A percentile compares a stretch with the other conserved stretches of the same genome.
phyloP scores from a whole-genome alignment of 2,329 filamentous ascomycete genomes.

The Aspergillus sp. region DNA sequence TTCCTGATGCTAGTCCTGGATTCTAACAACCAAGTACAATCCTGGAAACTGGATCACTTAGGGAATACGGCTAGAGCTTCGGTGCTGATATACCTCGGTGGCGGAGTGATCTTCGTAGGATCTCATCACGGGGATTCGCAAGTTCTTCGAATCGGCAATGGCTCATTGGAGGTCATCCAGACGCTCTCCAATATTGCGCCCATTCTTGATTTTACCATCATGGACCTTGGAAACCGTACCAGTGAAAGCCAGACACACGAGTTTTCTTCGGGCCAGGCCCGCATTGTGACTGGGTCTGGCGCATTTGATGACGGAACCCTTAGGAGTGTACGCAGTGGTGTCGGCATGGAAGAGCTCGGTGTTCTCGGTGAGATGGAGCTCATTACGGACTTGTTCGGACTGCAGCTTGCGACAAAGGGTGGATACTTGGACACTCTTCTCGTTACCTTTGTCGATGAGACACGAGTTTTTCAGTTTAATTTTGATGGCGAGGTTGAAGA shows the following conservation, averaged over 20 bases:
- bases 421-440: conserved; percentile 66
- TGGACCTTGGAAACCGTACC: conserved; percentile 89
- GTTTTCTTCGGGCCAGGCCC: conserved; percentile 91
- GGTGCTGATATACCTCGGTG: conserved; percentile 71
- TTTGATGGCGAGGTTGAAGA: conserved; percentile 80
- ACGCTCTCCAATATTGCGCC: conserved; percentile 83
- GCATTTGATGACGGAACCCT: conserved; percentile 86
- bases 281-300: conserved; percentile 90
- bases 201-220: conserved; percentile 88
- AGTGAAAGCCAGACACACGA: conserved; percentile 79
- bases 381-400: conserved; percentile 71
- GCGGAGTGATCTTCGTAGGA: conserved; percentile 75
- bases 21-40: conserved; percentile 65
- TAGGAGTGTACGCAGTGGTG: conserved; percentile 87
- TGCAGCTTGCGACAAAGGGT: conserved; percentile 56
- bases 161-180: conserved; percentile 69
- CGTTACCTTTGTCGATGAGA: conserved; percentile 80
- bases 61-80: conserved; percentile 73
- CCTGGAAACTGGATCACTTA: conserved; percentile 70
- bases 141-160: conserved; percentile 65
- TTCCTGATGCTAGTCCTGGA: conserved; percentile 76
- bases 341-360: conserved; percentile 85
- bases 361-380: conserved; percentile 76
- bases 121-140: conserved; percentile 94
- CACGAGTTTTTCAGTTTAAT: conserved; percentile 78